Evolutionary conservation across 768 basidiomycete genomes (phyloP).

Genomic region (Psilocybe cyanescens): DNA sequence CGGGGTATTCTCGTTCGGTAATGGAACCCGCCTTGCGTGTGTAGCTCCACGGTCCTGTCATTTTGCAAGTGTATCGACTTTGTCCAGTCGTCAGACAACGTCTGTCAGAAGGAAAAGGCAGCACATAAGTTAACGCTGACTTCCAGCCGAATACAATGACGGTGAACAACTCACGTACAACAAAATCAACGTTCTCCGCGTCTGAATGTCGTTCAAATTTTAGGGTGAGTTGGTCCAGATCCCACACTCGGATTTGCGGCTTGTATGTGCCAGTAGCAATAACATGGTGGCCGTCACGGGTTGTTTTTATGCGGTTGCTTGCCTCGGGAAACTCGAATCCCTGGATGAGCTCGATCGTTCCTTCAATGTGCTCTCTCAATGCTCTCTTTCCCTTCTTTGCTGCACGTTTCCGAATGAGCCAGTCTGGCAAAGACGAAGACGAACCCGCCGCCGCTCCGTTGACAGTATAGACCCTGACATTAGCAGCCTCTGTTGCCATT

Average conservation of each 20-base stretch:
- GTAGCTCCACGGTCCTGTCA: slow-evolving; percentile 92
- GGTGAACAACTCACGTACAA: slow-evolving; percentile 70
- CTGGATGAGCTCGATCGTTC: slow-evolving; percentile 89
- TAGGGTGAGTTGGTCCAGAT: slow-evolving; percentile 86
- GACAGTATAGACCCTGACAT: slow-evolving; percentile 86
- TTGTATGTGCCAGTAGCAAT: slow-evolving; percentile 98
- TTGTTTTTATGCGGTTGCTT: slow-evolving; percentile 88
- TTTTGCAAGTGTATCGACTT: slow-evolving; percentile 97
- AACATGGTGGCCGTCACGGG: slow-evolving; percentile 89
- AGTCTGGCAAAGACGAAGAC: slow-evolving; percentile 92
- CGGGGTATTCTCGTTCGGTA: slow-evolving; percentile 93
- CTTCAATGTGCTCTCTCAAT: slow-evolving; percentile 74
- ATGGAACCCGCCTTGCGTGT: slow-evolving; percentile 92
- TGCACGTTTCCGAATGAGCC: slow-evolving; percentile 79
- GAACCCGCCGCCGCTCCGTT: slow-evolving; percentile 90
- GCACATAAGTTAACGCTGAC: slow-evolving; percentile 4
- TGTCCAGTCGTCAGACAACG: slow-evolving; percentile 98
- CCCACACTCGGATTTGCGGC: slow-evolving; percentile 96
- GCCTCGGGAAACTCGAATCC: slow-evolving; percentile 98
- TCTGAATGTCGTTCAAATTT: slow-evolving; percentile 98
- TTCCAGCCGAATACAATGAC: slow-evolving; percentile 1
- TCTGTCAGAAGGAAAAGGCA: slow-evolving; percentile 45
- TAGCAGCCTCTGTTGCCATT: slow-evolving; percentile 26
- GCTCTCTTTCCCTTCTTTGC: slow-evolving; percentile 71
- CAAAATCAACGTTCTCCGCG: slow-evolving; percentile 96